Percentiles rank a stretch among this genome's conserved stretches.
Evolutionary conservation across 805 yeast species (phyloP).

Genomic region (Huiozyma sinensis): DNA sequence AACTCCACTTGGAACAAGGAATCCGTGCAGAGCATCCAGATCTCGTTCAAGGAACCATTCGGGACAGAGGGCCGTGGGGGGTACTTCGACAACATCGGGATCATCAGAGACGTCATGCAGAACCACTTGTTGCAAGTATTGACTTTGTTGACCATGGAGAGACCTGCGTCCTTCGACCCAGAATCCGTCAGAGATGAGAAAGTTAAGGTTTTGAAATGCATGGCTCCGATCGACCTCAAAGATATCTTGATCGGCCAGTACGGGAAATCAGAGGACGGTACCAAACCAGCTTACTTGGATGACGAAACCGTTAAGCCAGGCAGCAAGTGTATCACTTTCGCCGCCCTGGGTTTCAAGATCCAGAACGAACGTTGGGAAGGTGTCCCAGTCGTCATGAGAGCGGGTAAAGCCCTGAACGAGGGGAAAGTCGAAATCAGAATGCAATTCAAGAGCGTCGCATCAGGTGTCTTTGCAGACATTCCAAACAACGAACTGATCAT

Average conservation of each 20-base stretch:
- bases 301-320: conserved; percentile 77
- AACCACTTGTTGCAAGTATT: conserved; percentile 90
- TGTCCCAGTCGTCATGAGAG: conserved; percentile 90
- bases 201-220: conserved; percentile 80
- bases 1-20: conserved; percentile 83
- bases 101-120: conserved; percentile 96
- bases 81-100: conserved; percentile 89
- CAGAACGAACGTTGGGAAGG: conserved; percentile 97
- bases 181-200: conserved; percentile 94
- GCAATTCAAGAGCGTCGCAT: conserved; percentile 79
- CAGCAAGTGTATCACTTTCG: conserved; percentile 86
- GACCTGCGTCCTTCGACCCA: conserved; percentile 84
- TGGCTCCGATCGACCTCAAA: conserved; percentile 52
- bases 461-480: conserved; percentile 70
- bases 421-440: conserved; percentile 91
- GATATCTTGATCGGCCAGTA: conserved; percentile 85
- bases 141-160: conserved; percentile 88
- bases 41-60: conserved; percentile 93
- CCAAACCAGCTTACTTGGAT: conserved; percentile 83
- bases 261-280: conserved; percentile 70
- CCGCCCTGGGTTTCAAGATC: conserved; percentile 71
- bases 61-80: conserved; percentile 99
- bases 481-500: conserved; percentile 89
- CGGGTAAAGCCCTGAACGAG: conserved; percentile 94
- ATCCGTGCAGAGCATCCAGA: conserved; percentile 70